phyloP scores from a whole-genome alignment of 768 basidiomycete species.

The Rhizopogon salebrosus region DNA sequence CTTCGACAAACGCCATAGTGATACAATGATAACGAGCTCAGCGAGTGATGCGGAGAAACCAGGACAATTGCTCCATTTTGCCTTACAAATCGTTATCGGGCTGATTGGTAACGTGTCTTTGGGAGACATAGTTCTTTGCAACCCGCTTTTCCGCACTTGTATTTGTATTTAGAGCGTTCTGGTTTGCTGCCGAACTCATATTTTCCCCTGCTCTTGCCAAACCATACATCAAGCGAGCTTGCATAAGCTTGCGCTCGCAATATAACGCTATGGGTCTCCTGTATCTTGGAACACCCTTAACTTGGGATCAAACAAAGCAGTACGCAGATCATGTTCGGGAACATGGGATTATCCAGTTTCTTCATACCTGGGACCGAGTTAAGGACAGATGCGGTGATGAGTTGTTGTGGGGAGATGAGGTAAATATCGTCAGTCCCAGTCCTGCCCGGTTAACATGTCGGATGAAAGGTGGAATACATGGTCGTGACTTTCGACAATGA shows the following conservation, averaged over 20 bases:
- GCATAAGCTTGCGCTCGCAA: slow-evolving; percentile 6
- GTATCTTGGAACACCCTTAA: slow-evolving; percentile 86
- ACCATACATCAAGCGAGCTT: slow-evolving; percentile 10
- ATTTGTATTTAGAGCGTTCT: slow-evolving; percentile 1
- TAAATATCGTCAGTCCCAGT: slow-evolving; percentile 26
- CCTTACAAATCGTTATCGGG: slow-evolving; percentile 5
- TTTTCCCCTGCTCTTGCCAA: not conserved
- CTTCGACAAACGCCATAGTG: not conserved
- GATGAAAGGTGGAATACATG: slow-evolving; percentile 87
- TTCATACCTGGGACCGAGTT: slow-evolving; percentile 87
- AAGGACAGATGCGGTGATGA: slow-evolving; percentile 91
- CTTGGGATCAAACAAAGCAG: slow-evolving; percentile 86
- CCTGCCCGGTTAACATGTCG: not conserved
- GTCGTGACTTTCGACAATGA: slow-evolving; percentile 80
- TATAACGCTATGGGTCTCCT: slow-evolving; percentile 83
- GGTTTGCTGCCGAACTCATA: not conserved
- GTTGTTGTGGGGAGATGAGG: slow-evolving; percentile 98
- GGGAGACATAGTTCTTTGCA: not conserved
- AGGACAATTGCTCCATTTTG: too few species aligned
- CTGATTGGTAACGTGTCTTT: not conserved
- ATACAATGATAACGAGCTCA: not conserved
- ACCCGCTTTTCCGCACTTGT: slow-evolving; percentile 1
- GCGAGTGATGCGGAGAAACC: too few species aligned
- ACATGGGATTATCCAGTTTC: slow-evolving; percentile 93
- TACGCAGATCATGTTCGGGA: slow-evolving; percentile 84